A percentile compares a stretch with the other conserved stretches of the same genome.
These are phyloP conservation scores for Hyphopichia wangnamkhiaoensis DNA, from an alignment of 1,139 yeast genomes.

Conservation along the genomic window DNA sequence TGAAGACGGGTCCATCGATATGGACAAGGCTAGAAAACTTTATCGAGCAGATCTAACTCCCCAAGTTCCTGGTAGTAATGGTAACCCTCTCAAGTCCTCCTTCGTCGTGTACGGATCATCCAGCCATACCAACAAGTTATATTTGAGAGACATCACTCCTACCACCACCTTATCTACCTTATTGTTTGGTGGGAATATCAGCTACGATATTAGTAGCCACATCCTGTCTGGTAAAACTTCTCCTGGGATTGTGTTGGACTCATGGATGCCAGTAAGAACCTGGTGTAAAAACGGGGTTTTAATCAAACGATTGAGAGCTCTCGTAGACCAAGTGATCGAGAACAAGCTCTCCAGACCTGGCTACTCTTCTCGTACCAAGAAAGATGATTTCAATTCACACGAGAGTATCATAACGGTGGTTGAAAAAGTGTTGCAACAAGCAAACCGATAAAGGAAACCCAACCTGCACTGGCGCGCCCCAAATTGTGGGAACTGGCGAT, in stretches of 20 bases:
- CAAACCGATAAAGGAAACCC: neutral
- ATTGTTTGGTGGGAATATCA: slow-evolving; percentile 76
- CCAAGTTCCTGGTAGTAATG: slow-evolving; percentile 21
- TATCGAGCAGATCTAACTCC: slow-evolving; percentile 38
- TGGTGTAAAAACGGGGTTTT: slow-evolving; percentile 95
- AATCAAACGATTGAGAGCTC: slow-evolving; percentile 63
- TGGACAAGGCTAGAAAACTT: slow-evolving; percentile 27
- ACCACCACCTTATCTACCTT: slow-evolving; percentile 68
- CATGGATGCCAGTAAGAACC: slow-evolving; percentile 81
- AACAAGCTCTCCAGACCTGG: slow-evolving; percentile 41
- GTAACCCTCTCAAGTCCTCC: slow-evolving; percentile 36
- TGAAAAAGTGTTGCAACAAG: slow-evolving; percentile 2
- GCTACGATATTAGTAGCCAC: slow-evolving; percentile 58
- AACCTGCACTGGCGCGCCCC: neutral
- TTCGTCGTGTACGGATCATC: slow-evolving; percentile 60
- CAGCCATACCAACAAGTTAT: slow-evolving; percentile 66
- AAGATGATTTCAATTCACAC: neutral
- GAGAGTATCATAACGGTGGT: slow-evolving; percentile 1
- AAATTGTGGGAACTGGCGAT: neutral
- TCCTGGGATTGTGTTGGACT: slow-evolving; percentile 70
- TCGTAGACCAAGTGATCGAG: slow-evolving; percentile 69
- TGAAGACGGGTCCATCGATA: slow-evolving; percentile 43
- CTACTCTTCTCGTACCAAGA: slow-evolving; percentile 5
- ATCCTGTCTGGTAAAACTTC: slow-evolving; percentile 42
- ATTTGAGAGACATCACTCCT: slow-evolving; percentile 77